phyloP scores from a whole-genome alignment of 345 rosid genomes.

The Acer yangbiense region DNA sequence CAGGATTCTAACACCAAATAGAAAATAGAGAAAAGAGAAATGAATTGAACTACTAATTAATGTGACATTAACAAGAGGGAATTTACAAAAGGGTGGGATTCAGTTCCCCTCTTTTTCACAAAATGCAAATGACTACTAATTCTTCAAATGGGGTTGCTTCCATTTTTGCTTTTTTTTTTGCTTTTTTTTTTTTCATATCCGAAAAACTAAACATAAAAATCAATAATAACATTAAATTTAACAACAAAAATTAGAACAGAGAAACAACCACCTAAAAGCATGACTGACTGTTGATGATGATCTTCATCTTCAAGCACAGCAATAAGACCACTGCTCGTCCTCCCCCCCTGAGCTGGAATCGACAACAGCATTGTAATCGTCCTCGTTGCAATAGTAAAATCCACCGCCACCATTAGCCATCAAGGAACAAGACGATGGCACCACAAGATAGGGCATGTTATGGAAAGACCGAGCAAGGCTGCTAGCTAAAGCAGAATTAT shows the following conservation, averaged over 20 bases:
- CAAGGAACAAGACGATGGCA: slow-evolving; percentile 60
- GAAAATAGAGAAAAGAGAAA: neutral
- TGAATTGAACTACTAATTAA: slow-evolving; percentile 2
- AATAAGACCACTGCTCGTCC: slow-evolving; percentile 76
- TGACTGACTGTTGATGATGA: no score
- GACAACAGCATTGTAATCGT: slow-evolving; percentile 34
- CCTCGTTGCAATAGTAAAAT: slow-evolving; percentile 59
- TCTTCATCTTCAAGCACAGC: slow-evolving; percentile 48
- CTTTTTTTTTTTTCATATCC: neutral
- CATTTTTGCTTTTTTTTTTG: neutral
- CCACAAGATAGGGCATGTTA: slow-evolving; percentile 84
- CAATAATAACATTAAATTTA: slow-evolving; percentile 2
- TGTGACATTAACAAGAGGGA: slow-evolving; percentile 26
- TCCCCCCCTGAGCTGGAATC: slow-evolving; percentile 42
- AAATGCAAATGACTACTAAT: slow-evolving; percentile 32
- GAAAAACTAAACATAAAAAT: slow-evolving; percentile 2
- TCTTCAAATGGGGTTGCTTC: slow-evolving; percentile 8
- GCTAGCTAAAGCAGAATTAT: slow-evolving; percentile 45
- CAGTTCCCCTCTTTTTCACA: slow-evolving; percentile 36
- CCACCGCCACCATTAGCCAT: slow-evolving; percentile 61
- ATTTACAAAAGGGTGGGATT: slow-evolving; percentile 37
- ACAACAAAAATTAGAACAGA: neutral
- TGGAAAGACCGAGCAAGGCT: slow-evolving; percentile 70
- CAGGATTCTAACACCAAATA: no score
- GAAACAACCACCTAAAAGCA: slow-evolving; percentile 21